Evolutionary conservation across 2,329 filamentous ascomycete species (phyloP).

Genomic region (Monilinia polystroma): DNA sequence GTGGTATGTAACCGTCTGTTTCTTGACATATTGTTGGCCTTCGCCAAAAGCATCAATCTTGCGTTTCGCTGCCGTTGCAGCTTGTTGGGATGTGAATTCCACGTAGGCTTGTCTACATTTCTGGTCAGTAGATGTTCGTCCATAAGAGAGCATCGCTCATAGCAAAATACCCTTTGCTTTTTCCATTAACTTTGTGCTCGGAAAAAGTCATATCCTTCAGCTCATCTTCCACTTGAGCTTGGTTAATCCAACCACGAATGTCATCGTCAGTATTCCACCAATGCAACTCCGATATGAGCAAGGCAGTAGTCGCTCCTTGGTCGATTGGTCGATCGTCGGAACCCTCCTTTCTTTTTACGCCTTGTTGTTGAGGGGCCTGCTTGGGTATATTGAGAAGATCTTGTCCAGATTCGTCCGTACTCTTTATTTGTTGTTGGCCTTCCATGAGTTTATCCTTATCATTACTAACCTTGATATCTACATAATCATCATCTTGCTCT

Average conservation of each 20-base stretch:
- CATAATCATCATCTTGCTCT: slow-evolving; percentile 45
- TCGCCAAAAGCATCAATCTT: slow-evolving; percentile 66
- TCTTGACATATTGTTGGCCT: slow-evolving; percentile 55
- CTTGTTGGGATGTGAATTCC: slow-evolving; percentile 79
- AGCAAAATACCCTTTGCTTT: slow-evolving; percentile 83
- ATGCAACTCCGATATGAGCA: slow-evolving; percentile 85
- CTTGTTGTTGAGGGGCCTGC: slow-evolving; percentile 49
- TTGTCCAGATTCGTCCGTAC: slow-evolving; percentile 43
- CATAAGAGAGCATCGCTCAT: neutral
- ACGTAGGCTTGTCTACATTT: slow-evolving; percentile 67
- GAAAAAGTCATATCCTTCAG: slow-evolving; percentile 93
- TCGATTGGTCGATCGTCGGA: slow-evolving; percentile 60
- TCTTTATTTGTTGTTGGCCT: slow-evolving; percentile 45
- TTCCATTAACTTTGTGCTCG: slow-evolving; percentile 98
- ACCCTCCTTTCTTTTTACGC: slow-evolving; percentile 60
- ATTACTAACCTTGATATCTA: slow-evolving; percentile 45
- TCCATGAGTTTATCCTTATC: slow-evolving; percentile 37
- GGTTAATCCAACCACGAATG: slow-evolving; percentile 79
- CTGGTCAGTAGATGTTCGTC: neutral
- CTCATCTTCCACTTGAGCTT: slow-evolving; percentile 78
- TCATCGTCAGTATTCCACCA: slow-evolving; percentile 99
- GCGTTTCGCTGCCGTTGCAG: slow-evolving; percentile 81
- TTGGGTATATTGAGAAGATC: slow-evolving; percentile 41
- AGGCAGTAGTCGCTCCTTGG: slow-evolving; percentile 61
- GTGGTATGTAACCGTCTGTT: slow-evolving; percentile 72